Evolutionary conservation across 139 green algal genomes (phyloP), one percentile per base, ranked within the genome.

Genomic region (Choricystis sp.): DNA sequence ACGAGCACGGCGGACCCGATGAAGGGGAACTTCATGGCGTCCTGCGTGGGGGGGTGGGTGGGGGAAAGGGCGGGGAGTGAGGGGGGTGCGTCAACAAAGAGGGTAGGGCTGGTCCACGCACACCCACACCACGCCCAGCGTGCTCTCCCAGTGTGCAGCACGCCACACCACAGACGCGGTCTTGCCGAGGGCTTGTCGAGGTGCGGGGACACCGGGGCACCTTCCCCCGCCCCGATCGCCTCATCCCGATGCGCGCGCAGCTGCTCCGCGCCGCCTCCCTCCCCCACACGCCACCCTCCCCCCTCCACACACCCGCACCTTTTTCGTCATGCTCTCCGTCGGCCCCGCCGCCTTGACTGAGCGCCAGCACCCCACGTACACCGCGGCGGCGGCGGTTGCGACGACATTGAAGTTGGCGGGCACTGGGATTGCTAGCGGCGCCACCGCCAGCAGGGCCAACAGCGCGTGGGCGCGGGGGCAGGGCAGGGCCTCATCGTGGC

Each of bases 1-100:
- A 99, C 81, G 1, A 99, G 85, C n/a, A 97, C 84, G 30, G 81
- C 81, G 62, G 78, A 91, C 22, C 94, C 93, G 0, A 99, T 81
- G 26, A 98, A 55, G 4, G 93, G 94, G 62, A 98, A 98, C 25
- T 81, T 82, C 77, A 95, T 87, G 5, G 92, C 92, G 64, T 98
- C 92, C 74, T 89, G 72, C 56, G 31, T 24, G 26, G 40, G 40
- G 9, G 40, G 40, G 16, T 52, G 40, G 40, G 16, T 52, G 40
- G 40, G 16, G 40, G 40, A 52, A 16, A 16, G 9, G 40, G 40
- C 9, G 16, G 40, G 40, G 40, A 16, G 9, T 52, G 16, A 52
- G 16, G 40, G 40, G 9, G 9, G 40, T n/a, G n/a, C n/a, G n/a
- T n/a, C n/a, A n/a, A n/a, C n/a, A n/a, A n/a, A n/a, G n/a, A n/a